A percentile compares a stretch with the other conserved stretches of the same genome.
Conservation (phyloP, 2,329 filamentous ascomycete genomes). For the Colletotrichum liriopes region DNA sequence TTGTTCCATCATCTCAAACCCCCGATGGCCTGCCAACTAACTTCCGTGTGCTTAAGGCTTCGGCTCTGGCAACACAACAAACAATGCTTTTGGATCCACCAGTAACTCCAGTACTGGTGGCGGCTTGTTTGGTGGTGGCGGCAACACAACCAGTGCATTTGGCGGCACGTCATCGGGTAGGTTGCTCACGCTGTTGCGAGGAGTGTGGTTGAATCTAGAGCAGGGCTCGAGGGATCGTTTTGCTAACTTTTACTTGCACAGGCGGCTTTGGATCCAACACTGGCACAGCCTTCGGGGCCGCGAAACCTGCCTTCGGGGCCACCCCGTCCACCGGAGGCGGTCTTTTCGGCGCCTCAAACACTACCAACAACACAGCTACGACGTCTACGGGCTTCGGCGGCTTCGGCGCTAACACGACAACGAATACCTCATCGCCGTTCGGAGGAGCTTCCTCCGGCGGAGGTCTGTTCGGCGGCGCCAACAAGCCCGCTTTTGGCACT, state of each 20-base stretch:
- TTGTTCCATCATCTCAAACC: not conserved
- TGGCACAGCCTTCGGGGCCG: slow-evolving; percentile 55
- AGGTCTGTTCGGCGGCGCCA: slow-evolving; percentile 66
- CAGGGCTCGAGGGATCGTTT: not conserved
- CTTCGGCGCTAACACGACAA: slow-evolving; percentile 55
- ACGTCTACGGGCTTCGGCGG: slow-evolving; percentile 57
- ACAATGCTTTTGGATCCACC: slow-evolving; percentile 62
- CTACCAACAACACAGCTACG: slow-evolving; percentile 53
- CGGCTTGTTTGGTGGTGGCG: slow-evolving; percentile 49
- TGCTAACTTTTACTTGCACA: slow-evolving; percentile 4
- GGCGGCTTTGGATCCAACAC: slow-evolving; percentile 55
- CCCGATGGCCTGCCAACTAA: slow-evolving; percentile 37
- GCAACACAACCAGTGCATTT: slow-evolving; percentile 34
- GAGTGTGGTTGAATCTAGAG: not conserved
- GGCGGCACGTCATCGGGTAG: slow-evolving; percentile 38
- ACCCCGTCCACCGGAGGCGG: slow-evolving; percentile 55
- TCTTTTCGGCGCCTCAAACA: slow-evolving; percentile 62
- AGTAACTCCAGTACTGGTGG: slow-evolving; percentile 50
- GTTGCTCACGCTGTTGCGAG: slow-evolving; percentile 2
- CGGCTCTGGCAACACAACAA: slow-evolving; percentile 55
- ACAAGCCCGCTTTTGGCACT: slow-evolving; percentile 67
- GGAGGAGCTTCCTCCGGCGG: slow-evolving; percentile 50
- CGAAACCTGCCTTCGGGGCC: slow-evolving; percentile 46
- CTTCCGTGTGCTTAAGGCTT: slow-evolving; percentile 52
- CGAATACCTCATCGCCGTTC: slow-evolving; percentile 56